phyloP scores from a whole-genome alignment of 805 yeast species.

The Wickerhamomyces chambardii region DNA sequence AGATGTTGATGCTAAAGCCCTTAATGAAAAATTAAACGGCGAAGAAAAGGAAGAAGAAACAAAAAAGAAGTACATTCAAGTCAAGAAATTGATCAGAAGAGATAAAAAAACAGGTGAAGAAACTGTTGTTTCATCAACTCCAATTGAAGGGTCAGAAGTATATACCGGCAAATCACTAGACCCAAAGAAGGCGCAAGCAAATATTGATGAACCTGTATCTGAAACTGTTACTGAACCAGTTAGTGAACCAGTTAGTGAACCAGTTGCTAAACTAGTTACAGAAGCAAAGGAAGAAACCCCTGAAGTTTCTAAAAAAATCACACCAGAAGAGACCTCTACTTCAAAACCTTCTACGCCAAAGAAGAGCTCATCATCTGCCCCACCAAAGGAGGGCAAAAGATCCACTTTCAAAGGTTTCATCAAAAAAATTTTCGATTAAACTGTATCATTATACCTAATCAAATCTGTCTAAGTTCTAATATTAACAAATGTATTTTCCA shows the following conservation, averaged over 20 bases:
- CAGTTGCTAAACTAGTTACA: constrained; percentile 7
- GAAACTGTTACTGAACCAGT: no score
- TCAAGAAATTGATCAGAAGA: constrained; percentile 27
- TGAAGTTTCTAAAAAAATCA: background rate
- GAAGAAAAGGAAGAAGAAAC: constrained; percentile 8
- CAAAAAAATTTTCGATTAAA: constrained; percentile 10
- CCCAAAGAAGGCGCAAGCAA: constrained; percentile 8
- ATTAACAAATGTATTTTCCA: no score
- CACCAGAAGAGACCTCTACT: constrained; percentile 1
- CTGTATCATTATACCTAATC: background rate
- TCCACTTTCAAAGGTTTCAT: constrained; percentile 12
- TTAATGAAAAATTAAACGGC: constrained; percentile 35
- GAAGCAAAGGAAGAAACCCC: constrained; percentile 5
- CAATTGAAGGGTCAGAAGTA: constrained; percentile 13
- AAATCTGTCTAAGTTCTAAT: background rate
- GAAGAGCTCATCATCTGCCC: background rate
- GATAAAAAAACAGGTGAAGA: constrained; percentile 33
- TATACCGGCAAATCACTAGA: constrained; percentile 7
- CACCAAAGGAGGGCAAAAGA: constrained; percentile 2
- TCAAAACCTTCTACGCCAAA: constrained; percentile 1
- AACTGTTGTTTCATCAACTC: constrained; percentile 22
- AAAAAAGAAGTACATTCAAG: constrained; percentile 20
- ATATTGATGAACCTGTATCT: background rate
- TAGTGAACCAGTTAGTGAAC: no score
- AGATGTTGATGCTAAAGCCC: constrained; percentile 47